Evolutionary conservation across 2,329 filamentous ascomycete genomes (phyloP).

Genomic region (Aquanectria penicillioides): DNA sequence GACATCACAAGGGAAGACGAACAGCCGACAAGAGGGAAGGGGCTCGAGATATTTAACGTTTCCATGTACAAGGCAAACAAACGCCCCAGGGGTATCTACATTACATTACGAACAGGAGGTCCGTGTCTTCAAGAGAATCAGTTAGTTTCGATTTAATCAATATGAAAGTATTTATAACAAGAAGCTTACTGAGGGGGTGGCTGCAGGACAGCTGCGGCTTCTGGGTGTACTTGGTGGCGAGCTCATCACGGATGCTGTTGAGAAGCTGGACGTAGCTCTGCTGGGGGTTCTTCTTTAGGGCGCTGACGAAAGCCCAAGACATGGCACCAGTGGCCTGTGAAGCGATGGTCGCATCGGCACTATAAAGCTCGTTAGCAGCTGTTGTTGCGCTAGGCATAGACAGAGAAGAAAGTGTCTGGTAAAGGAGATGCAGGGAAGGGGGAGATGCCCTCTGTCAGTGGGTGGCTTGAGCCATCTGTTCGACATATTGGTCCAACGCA

Average conservation of each 20-base stretch:
- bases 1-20: not conserved
- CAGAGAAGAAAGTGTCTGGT: not conserved
- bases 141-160: no score
- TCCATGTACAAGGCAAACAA: constrained; percentile 25
- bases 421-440: not conserved
- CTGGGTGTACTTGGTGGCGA: constrained; percentile 87
- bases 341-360: constrained; percentile 90
- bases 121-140: constrained; percentile 60
- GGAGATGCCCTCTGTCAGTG: not conserved
- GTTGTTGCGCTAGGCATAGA: not conserved
- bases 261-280: constrained; percentile 97
- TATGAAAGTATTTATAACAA: no score
- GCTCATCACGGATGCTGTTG: constrained; percentile 94
- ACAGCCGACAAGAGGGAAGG: constrained; percentile 2
- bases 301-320: constrained; percentile 96
- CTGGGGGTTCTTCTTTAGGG: constrained; percentile 95
- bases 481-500: constrained; percentile 49
- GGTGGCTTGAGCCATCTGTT: not conserved
- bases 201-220: constrained; percentile 98
- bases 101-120: constrained; percentile 72
- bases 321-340: constrained; percentile 95
- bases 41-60: constrained; percentile 22
- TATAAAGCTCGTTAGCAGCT: constrained; percentile 50
- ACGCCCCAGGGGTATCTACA: constrained; percentile 23
- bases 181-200: constrained; percentile 85